Evolutionary conservation across 1,139 yeast species (phyloP).

Genomic region (Suhomyces yuchorum): DNA sequence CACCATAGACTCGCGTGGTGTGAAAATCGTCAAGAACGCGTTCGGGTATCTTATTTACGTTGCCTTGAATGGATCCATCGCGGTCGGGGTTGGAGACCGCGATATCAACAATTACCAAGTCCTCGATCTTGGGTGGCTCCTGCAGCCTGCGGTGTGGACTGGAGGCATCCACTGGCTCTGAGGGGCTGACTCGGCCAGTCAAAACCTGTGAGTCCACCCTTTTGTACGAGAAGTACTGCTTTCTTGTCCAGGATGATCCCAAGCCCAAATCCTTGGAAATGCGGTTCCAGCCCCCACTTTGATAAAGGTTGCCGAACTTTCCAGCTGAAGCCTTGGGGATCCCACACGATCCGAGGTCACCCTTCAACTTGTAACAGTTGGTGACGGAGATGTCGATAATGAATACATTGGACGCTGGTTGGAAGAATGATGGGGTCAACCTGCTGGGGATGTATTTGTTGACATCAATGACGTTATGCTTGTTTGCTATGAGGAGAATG

Average conservation of each 20-base stretch:
- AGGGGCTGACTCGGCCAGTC: constrained; percentile 11
- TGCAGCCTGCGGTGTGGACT: constrained; percentile 5
- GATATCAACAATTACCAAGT: constrained; percentile 38
- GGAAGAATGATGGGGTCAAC: constrained; percentile 42
- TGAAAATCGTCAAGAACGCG: constrained; percentile 34
- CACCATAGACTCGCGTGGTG: constrained; percentile 29
- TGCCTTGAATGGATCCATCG: constrained; percentile 37
- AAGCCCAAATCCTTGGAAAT: constrained; percentile 43
- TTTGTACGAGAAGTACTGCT: constrained; percentile 37
- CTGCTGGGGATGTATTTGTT: constrained; percentile 33
- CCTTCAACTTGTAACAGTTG: constrained; percentile 32
- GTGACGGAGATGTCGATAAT: constrained; percentile 40
- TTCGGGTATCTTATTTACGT: constrained; percentile 34
- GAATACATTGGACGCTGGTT: constrained; percentile 41
- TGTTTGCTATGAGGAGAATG: constrained; percentile 36
- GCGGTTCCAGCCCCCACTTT: constrained; percentile 38
- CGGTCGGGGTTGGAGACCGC: constrained; percentile 32
- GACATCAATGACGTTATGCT: constrained; percentile 31
- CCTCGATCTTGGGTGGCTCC: constrained; percentile 1
- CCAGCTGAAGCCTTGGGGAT: constrained; percentile 33
- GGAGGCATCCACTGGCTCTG: constrained; percentile 6
- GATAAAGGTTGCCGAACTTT: constrained; percentile 31
- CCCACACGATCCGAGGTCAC: constrained; percentile 34
- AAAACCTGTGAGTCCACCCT: constrained; percentile 29
- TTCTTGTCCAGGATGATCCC: constrained; percentile 36